phyloP scores from a whole-genome alignment of 352 stramenopile genomes.

The Phytophthora aleatoria region DNA sequence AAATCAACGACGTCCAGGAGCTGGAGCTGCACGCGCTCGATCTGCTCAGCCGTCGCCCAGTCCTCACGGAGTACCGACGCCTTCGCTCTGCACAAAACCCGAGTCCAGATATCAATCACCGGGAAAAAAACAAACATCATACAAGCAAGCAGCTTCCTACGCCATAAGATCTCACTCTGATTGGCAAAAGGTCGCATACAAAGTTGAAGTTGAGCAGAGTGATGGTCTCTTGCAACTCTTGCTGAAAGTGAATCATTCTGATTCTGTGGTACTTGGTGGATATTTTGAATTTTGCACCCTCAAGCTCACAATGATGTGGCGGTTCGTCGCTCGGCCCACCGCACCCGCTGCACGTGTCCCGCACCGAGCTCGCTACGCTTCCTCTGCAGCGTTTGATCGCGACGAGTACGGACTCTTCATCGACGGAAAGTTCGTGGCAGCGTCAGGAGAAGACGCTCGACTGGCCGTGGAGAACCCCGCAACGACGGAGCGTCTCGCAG shows the following conservation, averaged over 20 bases:
- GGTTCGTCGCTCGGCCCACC: neutral
- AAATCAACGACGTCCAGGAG: slow-evolving; percentile 64
- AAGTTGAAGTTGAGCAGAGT: slow-evolving; percentile 27
- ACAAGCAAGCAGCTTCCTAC: slow-evolving; percentile 12
- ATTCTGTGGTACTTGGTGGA: too few relatives aligned
- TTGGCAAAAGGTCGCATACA: slow-evolving; percentile 15
- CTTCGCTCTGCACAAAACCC: slow-evolving; percentile 17
- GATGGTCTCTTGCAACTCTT: neutral
- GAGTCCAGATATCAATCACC: neutral
- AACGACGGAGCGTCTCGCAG: slow-evolving; percentile 47
- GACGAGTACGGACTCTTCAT: slow-evolving; percentile 55
- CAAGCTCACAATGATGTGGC: slow-evolving; percentile 17
- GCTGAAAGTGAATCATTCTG: too few relatives aligned
- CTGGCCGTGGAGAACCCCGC: slow-evolving; percentile 57
- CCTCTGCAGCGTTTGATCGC: slow-evolving; percentile 32
- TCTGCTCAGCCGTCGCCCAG: slow-evolving; percentile 54
- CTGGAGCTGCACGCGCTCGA: slow-evolving; percentile 55
- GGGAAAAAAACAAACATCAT: neutral
- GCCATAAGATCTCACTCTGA: slow-evolving; percentile 15
- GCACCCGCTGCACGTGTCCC: neutral
- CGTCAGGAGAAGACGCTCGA: slow-evolving; percentile 27
- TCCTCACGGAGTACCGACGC: slow-evolving; percentile 51
- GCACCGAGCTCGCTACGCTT: slow-evolving; percentile 5
- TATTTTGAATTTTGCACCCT: slow-evolving; percentile 15
- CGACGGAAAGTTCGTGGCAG: slow-evolving; percentile 37